phyloP scores from a whole-genome alignment of 768 basidiomycete species.

The Coprinopsis sp. region DNA sequence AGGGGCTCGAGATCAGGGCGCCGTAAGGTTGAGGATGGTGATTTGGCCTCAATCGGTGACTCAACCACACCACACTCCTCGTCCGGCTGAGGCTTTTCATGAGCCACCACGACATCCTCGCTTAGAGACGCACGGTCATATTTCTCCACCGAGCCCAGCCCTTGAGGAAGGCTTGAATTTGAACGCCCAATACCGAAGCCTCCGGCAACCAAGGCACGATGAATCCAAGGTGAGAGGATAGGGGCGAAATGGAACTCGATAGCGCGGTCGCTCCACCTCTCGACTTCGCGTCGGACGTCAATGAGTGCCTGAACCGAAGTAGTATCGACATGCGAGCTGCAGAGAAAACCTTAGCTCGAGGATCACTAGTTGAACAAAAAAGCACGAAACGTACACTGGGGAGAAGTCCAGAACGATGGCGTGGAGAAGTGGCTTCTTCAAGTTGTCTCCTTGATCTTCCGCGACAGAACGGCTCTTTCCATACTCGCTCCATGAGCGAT shows the following conservation, averaged over 20 bases:
- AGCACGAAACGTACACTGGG: conserved; percentile 49
- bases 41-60: conserved; percentile 29
- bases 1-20: conserved; percentile 41
- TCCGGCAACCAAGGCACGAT: conserved; percentile 82
- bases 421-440: conserved; percentile 60
- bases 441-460: conserved; percentile 46
- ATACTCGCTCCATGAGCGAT: conserved; percentile 94
- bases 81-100: conserved; percentile 15
- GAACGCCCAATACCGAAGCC: conserved; percentile 79
- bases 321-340: conserved; percentile 87
- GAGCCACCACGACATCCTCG: conserved; percentile 21
- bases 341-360: conserved; percentile 5
- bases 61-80: conserved; percentile 31
- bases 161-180: conserved; percentile 38
- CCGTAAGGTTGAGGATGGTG: conserved; percentile 14
- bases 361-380: background rate
- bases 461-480: conserved; percentile 54
- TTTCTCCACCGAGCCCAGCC: conserved; percentile 77
- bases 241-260: conserved; percentile 95
- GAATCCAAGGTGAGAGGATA: conserved; percentile 90
- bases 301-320: conserved; percentile 89
- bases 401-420: conserved; percentile 93
- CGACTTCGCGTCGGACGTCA: conserved; percentile 86
- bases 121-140: conserved; percentile 43
- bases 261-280: conserved; percentile 75